Evolutionary conservation across 768 basidiomycete genomes (phyloP), one percentile per base, ranked within the genome.

Genomic region (Pilatotrama ljubarskyi): DNA sequence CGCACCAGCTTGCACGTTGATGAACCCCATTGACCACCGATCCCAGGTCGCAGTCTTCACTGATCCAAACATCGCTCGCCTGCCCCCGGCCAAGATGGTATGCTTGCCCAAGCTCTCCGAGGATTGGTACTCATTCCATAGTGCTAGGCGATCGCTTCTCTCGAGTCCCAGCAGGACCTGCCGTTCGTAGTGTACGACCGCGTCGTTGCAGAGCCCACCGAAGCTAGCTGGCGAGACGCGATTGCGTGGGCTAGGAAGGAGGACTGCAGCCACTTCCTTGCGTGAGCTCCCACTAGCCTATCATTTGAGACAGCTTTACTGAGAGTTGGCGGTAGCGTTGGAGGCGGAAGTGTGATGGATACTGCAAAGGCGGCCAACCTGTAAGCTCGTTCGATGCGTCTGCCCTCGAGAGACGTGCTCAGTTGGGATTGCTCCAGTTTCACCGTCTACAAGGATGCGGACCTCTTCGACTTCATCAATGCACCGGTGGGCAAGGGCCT

Each of bases 391-490:
- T 35, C 40, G 48, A 24, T 20, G 17, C 20, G 41, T 47, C 6
- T 14, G 38, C 37, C 13, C 15, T 22, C 46, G 20, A 1, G 20
- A 11, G 15, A 15, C 49, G 22, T 20, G 13, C 35, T 46, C 13
- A 37, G 17, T n/a, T 35, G 25, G 18, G 35, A 8, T 43, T 58
- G 18, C 8, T 48, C 10, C 61, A 93, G 91, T 59, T 95, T 95
- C 73, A 82, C 90, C 0, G 91, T 92, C 11, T 98, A 98, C 79
- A 89, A 89, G 65, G 93, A 98, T 63, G 84, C 91, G 0, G 92
- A 97, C 69, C 77, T 98, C 10, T 90, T 95, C 77, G 96, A 98
- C 72, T 98, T 96, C 72, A 91, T 98, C 74, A 98, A 98, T 70
- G 95, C 96, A 1, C 96, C 96, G 0, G 80, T 98, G 53, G 96